phyloP scores from a whole-genome alignment of 371 early-diverging fungal genomes.

The Syncephalis plumigaleata region DNA sequence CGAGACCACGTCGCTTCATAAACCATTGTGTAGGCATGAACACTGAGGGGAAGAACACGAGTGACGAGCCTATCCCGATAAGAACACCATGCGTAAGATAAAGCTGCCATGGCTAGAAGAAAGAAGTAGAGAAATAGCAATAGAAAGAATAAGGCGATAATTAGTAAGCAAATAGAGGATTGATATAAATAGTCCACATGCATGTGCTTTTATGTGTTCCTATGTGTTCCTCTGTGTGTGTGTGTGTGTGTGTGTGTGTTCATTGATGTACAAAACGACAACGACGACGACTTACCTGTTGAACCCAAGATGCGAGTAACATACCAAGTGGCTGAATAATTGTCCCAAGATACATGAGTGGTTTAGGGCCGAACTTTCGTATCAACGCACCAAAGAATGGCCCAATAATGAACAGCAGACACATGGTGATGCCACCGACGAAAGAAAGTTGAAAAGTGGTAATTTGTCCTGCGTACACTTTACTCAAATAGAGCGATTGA shows the following conservation, averaged over 20 bases:
- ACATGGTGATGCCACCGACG: slow-evolving; percentile 18
- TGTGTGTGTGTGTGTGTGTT: too few relatives aligned
- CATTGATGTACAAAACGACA: too few relatives aligned
- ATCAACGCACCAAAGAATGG: not conserved
- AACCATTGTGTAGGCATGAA: slow-evolving; percentile 60
- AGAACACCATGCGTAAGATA: slow-evolving; percentile 48
- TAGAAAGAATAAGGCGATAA: not conserved
- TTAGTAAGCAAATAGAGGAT: too few relatives aligned
- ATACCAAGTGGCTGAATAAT: slow-evolving; percentile 1
- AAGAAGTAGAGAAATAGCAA: slow-evolving; percentile 22
- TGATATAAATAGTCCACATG: too few relatives aligned
- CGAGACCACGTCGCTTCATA: slow-evolving; percentile 40
- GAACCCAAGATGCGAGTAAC: slow-evolving; percentile 4
- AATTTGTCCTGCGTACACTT: not conserved
- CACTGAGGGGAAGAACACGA: slow-evolving; percentile 41
- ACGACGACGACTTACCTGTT: slow-evolving; percentile 2
- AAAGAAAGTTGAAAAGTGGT: slow-evolving; percentile 7
- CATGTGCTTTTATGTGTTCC: too few relatives aligned
- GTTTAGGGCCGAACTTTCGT: slow-evolving; percentile 1
- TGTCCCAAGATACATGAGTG: not conserved
- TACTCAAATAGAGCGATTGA: slow-evolving; percentile 11
- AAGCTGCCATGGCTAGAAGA: slow-evolving; percentile 29
- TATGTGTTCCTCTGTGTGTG: too few relatives aligned
- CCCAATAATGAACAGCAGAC: slow-evolving; percentile 16
- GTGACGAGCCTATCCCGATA: slow-evolving; percentile 36